phyloP scores from a whole-genome alignment of 2,329 filamentous ascomycete species.

The Alternaria sp. region DNA sequence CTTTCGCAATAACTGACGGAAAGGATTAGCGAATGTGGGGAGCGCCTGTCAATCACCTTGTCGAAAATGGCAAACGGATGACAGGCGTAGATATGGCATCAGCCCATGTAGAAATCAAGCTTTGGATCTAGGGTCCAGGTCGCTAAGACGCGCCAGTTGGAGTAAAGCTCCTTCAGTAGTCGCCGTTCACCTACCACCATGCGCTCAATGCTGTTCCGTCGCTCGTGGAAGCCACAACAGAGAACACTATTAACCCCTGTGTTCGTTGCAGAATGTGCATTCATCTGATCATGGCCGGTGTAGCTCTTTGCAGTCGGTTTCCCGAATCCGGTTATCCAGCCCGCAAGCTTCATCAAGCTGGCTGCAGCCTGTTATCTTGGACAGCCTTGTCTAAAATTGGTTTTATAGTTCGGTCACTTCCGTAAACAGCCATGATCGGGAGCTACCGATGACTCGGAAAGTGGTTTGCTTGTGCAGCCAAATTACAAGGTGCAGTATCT shows the following conservation, averaged over 20 bases:
- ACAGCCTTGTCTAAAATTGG: slow-evolving; percentile 1
- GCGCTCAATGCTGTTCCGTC: slow-evolving; percentile 25
- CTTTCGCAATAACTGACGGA: slow-evolving; percentile 34
- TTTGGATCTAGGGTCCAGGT: slow-evolving; percentile 27
- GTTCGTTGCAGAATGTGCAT: slow-evolving; percentile 1
- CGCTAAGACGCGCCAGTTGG: slow-evolving; percentile 26
- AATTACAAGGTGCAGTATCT: slow-evolving; percentile 24
- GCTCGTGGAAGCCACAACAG: slow-evolving; percentile 34
- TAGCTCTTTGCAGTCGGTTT: background rate
- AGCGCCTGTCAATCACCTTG: slow-evolving; percentile 11
- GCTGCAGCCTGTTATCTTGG: background rate
- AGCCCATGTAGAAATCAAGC: slow-evolving; percentile 20
- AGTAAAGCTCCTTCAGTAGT: slow-evolving; percentile 22
- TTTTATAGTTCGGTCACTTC: background rate
- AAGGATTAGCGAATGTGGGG: slow-evolving; percentile 25
- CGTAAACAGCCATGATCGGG: slow-evolving; percentile 19
- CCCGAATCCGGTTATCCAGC: background rate
- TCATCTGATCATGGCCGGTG: background rate
- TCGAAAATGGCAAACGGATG: slow-evolving; percentile 21
- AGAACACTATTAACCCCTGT: slow-evolving; percentile 13
- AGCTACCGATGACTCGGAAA: slow-evolving; percentile 30
- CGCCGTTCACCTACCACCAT: slow-evolving; percentile 26
- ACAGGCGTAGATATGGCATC: slow-evolving; percentile 26
- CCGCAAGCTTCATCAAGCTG: background rate
- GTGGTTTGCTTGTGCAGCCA: slow-evolving; percentile 27